Base-by-base conservation (phyloP, 129 eudicot species). In the Saposhnikovia divaricata region DNA sequence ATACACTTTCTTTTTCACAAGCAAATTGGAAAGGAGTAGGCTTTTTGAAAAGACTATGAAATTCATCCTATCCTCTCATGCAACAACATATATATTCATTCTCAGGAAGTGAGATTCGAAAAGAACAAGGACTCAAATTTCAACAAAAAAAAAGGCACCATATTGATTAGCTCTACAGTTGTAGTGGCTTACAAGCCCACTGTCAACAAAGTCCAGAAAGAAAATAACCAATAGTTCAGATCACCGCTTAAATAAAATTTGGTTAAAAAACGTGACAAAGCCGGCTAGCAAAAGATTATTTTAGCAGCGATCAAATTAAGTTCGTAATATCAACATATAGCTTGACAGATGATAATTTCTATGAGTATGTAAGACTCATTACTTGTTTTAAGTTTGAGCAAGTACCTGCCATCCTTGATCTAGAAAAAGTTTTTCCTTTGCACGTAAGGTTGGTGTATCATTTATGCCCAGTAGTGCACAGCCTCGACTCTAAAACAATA, bases 381-480 rank as follows among this genome's bases (percentile, higher is more conserved):
- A 72, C 47, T 43, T 74, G 43, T 19, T 82, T 82, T 19, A 74
- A 59, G 70, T 70, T 48, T 28, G 68, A 84, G 77, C 71, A 15
- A 47, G 66, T 89, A 96, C 99, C 99, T 96, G 97, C 99, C 99
- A 96, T 80, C 99, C 99, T 43, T 89, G 92, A 80, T 92, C 98
- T 50, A 96, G 92, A 76, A 96, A 96, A 78, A 96, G 97, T 31
- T 83, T 89, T 83, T 96, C 98, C 89, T 92, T 96, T 42, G 91
- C 95, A 65, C 42, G 86, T 86, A 96, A 83, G 59, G 99, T 96
- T 57, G 99, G 99, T 78, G 99, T 96, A 76, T 85, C 97, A 85
- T 96, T 80, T 59, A 96, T 90, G 84, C 99, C 90, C 80, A 96
- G 84, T 40, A 96, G 79, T 14, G 86, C 97, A 84, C 99, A 96